Evolutionary conservation across 2,329 filamentous ascomycete species (phyloP).

Genomic region (Aspergillus jensenii): DNA sequence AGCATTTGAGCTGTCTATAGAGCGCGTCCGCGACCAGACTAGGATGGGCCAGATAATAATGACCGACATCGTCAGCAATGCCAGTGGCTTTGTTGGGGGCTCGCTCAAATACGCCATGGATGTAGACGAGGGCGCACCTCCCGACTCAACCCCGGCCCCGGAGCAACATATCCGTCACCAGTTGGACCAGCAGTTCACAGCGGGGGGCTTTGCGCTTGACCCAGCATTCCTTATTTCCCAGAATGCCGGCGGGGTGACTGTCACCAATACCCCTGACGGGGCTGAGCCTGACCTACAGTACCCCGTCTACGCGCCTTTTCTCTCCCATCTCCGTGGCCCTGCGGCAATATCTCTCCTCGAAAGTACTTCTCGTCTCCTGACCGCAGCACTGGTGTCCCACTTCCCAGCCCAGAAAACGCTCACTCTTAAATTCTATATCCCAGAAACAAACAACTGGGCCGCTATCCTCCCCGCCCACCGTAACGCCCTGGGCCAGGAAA

Average conservation of each 20-base stretch:
- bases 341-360: conserved; percentile 8
- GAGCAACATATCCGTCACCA: conserved; percentile 17
- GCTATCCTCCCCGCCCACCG: conserved; percentile 14
- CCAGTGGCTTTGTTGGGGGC: neutral
- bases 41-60: conserved; percentile 8
- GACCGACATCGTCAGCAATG: neutral
- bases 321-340: conserved; percentile 8
- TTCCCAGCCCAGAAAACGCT: conserved; percentile 14
- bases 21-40: conserved; percentile 7
- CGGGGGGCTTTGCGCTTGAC: conserved; percentile 8
- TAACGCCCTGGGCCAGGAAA: conserved; percentile 7
- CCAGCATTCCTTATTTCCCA: conserved; percentile 11
- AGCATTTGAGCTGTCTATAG: conserved; percentile 13
- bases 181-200: conserved; percentile 8
- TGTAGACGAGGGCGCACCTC: conserved; percentile 15
- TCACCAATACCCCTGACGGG: conserved; percentile 15
- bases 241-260: conserved; percentile 9
- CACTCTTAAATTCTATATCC: conserved; percentile 17
- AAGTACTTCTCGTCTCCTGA: conserved; percentile 18
- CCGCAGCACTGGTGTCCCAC: conserved; percentile 7
- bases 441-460: conserved; percentile 6
- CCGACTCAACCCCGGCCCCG: neutral
- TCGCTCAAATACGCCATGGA: conserved; percentile 9
- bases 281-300: conserved; percentile 16
- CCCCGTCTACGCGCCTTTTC: conserved; percentile 15